Percentiles rank a stretch among this genome's conserved stretches.
These are phyloP conservation scores for Termitomyces sp. DNA, from an alignment of 1,284 basidiomycete species.

Conservation along the genomic window DNA sequence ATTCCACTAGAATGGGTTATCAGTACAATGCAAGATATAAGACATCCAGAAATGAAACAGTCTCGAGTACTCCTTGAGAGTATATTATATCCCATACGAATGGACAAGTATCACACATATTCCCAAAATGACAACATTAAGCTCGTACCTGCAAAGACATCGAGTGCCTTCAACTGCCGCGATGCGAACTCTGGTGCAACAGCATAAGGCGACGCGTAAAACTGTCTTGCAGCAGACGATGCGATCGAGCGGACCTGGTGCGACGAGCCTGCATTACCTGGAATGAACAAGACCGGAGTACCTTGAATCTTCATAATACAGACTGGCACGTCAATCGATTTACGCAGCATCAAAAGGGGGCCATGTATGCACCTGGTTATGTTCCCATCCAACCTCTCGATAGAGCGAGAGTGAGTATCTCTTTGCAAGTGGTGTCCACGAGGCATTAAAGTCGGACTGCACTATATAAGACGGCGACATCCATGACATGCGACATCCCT, in stretches of 20 bases:
- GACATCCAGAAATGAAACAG: neutral
- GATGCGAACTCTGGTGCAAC: conserved; percentile 46
- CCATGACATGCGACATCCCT: conserved; percentile 96
- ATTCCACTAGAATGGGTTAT: conserved; percentile 62
- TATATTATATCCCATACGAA: neutral
- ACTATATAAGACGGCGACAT: conserved; percentile 92
- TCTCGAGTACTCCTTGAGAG: neutral
- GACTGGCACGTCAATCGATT: neutral
- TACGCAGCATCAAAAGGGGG: neutral
- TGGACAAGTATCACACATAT: neutral
- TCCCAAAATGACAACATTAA: neutral
- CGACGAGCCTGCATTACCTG: conserved; percentile 95
- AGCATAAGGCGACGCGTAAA: conserved; percentile 52
- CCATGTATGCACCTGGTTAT: conserved; percentile 44
- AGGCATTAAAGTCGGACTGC: conserved; percentile 53
- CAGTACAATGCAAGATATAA: neutral
- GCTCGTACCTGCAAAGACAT: conserved; percentile 78
- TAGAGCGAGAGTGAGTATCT: conserved; percentile 90
- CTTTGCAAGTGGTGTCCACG: conserved; percentile 63
- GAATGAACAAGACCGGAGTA: conserved; percentile 89
- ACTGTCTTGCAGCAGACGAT: conserved; percentile 82
- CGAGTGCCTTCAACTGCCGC: conserved; percentile 53
- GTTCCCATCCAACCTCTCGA: conserved; percentile 85
- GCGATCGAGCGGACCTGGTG: conserved; percentile 94
- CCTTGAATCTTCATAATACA: conserved; percentile 28